Conservation (phyloP, 208 protist species). For the Leishmania mexicana region DNA sequence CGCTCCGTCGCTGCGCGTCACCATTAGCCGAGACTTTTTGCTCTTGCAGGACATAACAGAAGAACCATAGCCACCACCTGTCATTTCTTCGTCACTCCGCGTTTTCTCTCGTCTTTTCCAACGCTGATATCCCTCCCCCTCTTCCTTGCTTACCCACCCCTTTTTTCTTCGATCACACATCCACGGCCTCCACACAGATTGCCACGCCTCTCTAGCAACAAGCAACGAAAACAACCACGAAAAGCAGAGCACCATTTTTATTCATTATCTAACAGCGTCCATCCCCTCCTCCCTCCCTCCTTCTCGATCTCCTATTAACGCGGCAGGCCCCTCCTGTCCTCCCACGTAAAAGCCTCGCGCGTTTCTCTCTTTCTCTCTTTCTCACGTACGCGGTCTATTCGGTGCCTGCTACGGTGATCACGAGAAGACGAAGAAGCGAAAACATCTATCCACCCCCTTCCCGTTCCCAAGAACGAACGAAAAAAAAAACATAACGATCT, state of each 20-base stretch:
- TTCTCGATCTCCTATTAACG: neutral
- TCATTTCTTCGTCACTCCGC: neutral
- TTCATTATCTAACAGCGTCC: constrained; percentile 3
- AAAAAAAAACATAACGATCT: neutral
- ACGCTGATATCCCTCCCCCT: neutral
- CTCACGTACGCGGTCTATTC: neutral
- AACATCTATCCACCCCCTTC: neutral
- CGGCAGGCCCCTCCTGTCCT: neutral
- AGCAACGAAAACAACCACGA: constrained; percentile 1
- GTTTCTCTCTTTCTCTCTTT: neutral
- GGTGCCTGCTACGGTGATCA: neutral
- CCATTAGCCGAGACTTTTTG: neutral
- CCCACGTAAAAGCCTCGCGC: neutral
- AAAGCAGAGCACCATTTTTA: neutral
- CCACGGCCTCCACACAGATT: neutral
- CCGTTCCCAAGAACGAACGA: neutral
- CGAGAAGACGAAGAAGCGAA: neutral
- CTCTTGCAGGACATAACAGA: neutral
- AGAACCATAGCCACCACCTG: neutral
- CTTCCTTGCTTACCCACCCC: neutral
- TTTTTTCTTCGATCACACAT: neutral
- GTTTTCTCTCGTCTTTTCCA: neutral
- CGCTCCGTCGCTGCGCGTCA: neutral
- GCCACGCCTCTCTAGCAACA: constrained; percentile 1
- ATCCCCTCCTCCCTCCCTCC: neutral